Evolutionary conservation across 208 protist species (phyloP), one percentile per base, ranked within the genome.

Genomic region (Acanthamoeba triangularis): DNA sequence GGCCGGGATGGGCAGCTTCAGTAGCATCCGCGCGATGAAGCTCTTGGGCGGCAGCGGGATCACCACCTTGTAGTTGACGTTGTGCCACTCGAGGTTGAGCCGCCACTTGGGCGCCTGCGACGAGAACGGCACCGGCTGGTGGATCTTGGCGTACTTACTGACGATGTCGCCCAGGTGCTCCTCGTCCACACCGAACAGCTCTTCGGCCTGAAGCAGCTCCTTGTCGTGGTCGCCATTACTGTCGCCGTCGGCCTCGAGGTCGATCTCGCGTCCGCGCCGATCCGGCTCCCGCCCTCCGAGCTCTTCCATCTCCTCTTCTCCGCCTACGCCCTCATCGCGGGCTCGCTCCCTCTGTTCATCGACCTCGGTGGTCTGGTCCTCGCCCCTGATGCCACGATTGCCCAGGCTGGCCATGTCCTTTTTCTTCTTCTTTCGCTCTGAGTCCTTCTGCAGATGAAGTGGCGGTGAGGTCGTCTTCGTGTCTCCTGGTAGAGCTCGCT

Each of bases 41-140:
- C 61, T 82, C 65, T 95, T 20, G 44, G 91, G 91, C 33, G 91
- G 91, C n/a, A 87, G 18, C 23, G 91, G 91, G 13, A 95, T 5
- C 14, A 88, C 52, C 18, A 95, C 76, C 52, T 82, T 88, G 76
- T 95, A 95, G 69, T 95, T 85, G 65, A 95, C 18, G 91, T 95
- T 33, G 28, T 87, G 33, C 91, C 91, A 95, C 72, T 95, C 91
- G 2, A 95, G 91, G 44, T 30, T 87, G 91, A 85, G 47, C 8
- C 56, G 44, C 54, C 69, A 35, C 37, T 87, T 82, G 10, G 91
- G 91, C 10, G 67, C 7, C 35, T 52, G 72, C 33, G 28, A 16
- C 44, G 72, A 74, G 91, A 95, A 95, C 10, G 91, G 67, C 37
- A 63, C 49, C 16, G 44, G 18, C 91, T 95, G 91, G 72, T 95